Base-by-base conservation (phyloP, 371 early-diverging fungal genomes). In the Apophysomyces trapeziformis region DNA sequence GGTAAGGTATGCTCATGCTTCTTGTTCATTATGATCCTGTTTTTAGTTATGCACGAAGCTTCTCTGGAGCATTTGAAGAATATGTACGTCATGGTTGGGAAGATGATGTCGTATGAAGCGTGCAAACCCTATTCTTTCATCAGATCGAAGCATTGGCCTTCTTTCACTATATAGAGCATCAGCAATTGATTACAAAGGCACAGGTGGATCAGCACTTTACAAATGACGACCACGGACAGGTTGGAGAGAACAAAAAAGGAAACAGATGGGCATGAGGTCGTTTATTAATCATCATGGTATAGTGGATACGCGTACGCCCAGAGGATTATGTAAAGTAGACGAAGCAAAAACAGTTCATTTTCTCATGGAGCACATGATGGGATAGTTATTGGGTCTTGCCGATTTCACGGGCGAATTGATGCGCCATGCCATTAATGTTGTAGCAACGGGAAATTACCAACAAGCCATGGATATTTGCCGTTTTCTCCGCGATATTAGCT, bases 381-480 rank as follows among this genome's bases (percentile, higher is more conserved):
- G 2, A 8, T 43, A 69, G 75, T 47, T 79, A 16, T 61, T 87
- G 7, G 92, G 90, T 36, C 65, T 92, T 14, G 87, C 85, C 7
- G 90, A 90, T 74, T 80, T 90, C 44, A 89, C 90, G 13, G 92
- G 92, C 43, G 90, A 90, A 67, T 64, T 92, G 57, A 90, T 90
- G 90, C 79, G 90, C 41, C 73, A 83, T 21, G 85, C 86, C 5
- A 89, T 90, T 68, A 81, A 88, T 56, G 71, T 59, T 63, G 82
- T 78, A 41, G 73, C 77, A 47, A 45, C 77, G 57, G 72, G 88
- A 57, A 62, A 74, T 39, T 75, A 77, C 41, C 76, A 76, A n/a
- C 70, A 73, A 9, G 85, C 86, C 4, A 75, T 78, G 65, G 63
- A 74, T 4, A 80, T 87, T 35, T 80, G 87, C 41, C 63, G 60